These are phyloP conservation scores for Ascodesmis nigricans DNA, from an alignment of 495 filamentous ascomycete genomes.

Conservation along the genomic window DNA sequence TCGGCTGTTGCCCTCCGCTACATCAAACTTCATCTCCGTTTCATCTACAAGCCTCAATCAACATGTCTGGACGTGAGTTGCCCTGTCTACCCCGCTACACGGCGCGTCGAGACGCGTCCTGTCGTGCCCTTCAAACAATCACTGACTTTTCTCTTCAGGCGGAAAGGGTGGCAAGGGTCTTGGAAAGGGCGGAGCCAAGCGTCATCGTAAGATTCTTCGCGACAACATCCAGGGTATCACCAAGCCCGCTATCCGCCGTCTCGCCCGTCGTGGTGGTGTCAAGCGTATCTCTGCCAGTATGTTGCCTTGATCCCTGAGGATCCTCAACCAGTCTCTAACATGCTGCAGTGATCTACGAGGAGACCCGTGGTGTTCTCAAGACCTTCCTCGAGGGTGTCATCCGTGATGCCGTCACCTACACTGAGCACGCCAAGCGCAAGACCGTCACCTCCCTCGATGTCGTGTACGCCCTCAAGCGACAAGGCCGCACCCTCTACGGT, in stretches of 20 bases:
- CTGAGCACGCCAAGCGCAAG: slow-evolving; percentile 94
- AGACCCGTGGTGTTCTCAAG: slow-evolving; percentile 99
- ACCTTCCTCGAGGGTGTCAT: slow-evolving; percentile 99
- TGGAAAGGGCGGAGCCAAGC: slow-evolving; percentile 69
- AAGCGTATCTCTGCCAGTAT: slow-evolving; percentile 98
- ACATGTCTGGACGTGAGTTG: slow-evolving; percentile 92
- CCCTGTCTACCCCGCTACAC: slow-evolving; percentile 6
- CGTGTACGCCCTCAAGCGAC: slow-evolving; percentile 85
- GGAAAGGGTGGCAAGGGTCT: slow-evolving; percentile 96
- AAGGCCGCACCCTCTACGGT: slow-evolving; percentile 90
- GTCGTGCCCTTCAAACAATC: slow-evolving; percentile 4
- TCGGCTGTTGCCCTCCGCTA: too few species aligned
- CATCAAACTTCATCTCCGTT: background rate
- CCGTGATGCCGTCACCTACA: slow-evolving; percentile 96
- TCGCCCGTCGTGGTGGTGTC: slow-evolving; percentile 97
- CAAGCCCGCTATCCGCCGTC: slow-evolving; percentile 99
- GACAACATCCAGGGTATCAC: slow-evolving; percentile 45
- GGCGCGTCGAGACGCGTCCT: slow-evolving; percentile 10
- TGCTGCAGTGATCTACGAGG: slow-evolving; percentile 66
- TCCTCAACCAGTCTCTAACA: slow-evolving; percentile 1
- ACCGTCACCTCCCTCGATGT: slow-evolving; percentile 90
- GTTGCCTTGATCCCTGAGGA: slow-evolving; percentile 22
- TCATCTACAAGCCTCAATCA: slow-evolving; percentile 17
- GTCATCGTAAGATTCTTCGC: slow-evolving; percentile 86
- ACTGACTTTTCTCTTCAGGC: slow-evolving; percentile 30